Conservation (phyloP, 2,329 filamentous ascomycete species). For the Capronia americana region DNA sequence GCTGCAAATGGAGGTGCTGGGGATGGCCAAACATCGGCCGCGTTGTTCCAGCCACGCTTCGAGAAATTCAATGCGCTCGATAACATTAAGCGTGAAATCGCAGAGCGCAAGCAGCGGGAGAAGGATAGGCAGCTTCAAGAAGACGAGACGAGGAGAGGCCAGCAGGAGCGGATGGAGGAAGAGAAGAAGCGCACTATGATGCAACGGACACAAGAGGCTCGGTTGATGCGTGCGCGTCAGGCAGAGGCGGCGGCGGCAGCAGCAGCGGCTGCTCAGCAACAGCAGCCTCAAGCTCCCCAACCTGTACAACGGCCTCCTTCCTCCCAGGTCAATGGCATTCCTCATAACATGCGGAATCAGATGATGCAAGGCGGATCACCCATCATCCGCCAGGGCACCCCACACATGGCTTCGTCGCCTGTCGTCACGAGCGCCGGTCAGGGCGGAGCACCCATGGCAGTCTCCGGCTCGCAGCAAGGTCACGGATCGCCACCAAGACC, state of each 20-base stretch:
- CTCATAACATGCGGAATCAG: conserved; percentile 48
- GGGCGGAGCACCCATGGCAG: conserved; percentile 50
- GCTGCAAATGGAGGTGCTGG: conserved; percentile 68
- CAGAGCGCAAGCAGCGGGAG: conserved; percentile 66
- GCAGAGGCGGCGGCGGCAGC: conserved; percentile 50
- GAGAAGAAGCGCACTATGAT: conserved; percentile 55
- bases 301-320: conserved; percentile 51
- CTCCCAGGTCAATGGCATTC: conserved; percentile 60
- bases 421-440: conserved; percentile 50
- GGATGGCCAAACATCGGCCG: conserved; percentile 73
- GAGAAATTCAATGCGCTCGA: conserved; percentile 91
- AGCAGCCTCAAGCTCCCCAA: conserved; percentile 50
- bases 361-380: conserved; percentile 54
- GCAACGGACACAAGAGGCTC: conserved; percentile 43
- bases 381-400: conserved; percentile 55
- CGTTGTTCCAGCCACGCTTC: conserved; percentile 84
- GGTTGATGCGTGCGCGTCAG: conserved; percentile 42
- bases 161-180: conserved; percentile 57
- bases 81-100: conserved; percentile 78
- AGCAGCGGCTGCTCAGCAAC: conserved; percentile 47
- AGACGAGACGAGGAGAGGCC: conserved; percentile 56
- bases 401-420: conserved; percentile 54
- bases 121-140: conserved; percentile 56
- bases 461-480: conserved; percentile 53
- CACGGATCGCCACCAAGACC: conserved; percentile 55